These are phyloP conservation scores for Globisporangium uncinulatum DNA, from an alignment of 352 stramenopile genomes.

Conservation along the genomic window DNA sequence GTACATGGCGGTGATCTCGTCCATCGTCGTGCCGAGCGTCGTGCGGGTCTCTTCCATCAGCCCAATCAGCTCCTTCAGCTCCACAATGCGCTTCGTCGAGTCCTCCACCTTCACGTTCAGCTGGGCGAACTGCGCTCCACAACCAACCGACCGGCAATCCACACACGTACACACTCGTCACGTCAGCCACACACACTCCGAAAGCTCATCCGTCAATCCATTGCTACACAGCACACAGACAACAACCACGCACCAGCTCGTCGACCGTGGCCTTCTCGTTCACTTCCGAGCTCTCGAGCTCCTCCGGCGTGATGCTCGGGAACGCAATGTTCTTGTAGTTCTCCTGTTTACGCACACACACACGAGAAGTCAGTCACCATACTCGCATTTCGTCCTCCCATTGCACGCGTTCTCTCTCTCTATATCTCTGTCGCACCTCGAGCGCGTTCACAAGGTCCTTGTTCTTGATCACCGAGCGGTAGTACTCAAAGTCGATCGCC, in stretches of 20 bases:
- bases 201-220: too few species aligned
- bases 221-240: too few species aligned
- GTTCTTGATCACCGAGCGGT: constrained; percentile 84
- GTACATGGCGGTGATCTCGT: constrained; percentile 84
- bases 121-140: constrained; percentile 42
- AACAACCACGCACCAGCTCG: constrained; percentile 38
- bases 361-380: not conserved
- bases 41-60: constrained; percentile 83
- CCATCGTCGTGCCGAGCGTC: constrained; percentile 79
- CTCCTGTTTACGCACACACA: constrained; percentile 15
- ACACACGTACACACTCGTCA: not conserved
- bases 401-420: not conserved
- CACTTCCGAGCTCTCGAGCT: constrained; percentile 63
- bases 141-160: not conserved
- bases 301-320: constrained; percentile 67
- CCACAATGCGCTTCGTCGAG: constrained; percentile 80
- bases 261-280: constrained; percentile 79
- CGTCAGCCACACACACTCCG: not conserved
- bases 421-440: constrained; percentile 23
- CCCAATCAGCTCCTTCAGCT: constrained; percentile 80
- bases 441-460: constrained; percentile 83
- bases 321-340: constrained; percentile 87
- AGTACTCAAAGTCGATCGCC: constrained; percentile 84
- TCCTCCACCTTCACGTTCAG: constrained; percentile 79
- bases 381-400: not conserved